Conservation (phyloP, 164 flowering plant genomes). For the Stephania cephalantha region DNA sequence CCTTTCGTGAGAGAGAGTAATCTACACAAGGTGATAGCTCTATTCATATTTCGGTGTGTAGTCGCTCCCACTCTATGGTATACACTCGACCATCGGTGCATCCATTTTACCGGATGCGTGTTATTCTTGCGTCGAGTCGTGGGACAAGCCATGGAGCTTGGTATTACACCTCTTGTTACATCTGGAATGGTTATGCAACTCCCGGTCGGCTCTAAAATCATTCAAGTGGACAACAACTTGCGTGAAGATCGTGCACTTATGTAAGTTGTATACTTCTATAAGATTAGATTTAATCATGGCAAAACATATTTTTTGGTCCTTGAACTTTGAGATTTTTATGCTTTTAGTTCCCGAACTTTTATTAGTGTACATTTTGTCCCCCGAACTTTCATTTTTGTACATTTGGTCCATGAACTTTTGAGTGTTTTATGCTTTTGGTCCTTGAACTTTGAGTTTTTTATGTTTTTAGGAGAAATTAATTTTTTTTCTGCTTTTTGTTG, state of each 20-base stretch:
- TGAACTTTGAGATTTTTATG: no score
- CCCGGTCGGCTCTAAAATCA: conserved; percentile 4
- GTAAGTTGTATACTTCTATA: background rate
- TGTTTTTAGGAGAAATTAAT: no score
- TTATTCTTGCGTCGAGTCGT: conserved; percentile 6
- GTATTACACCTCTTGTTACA: conserved; percentile 6
- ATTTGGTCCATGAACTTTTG: no score
- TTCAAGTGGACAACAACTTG: conserved; percentile 7
- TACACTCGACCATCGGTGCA: conserved; percentile 10
- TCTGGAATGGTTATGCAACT: conserved; percentile 10
- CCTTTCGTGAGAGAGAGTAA: conserved; percentile 9
- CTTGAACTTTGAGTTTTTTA: no score
- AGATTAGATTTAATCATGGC: background rate
- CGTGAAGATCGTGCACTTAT: conserved; percentile 2
- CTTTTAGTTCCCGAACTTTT: no score
- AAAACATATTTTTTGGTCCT: no score
- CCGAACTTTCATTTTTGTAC: no score
- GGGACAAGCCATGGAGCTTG: conserved; percentile 11
- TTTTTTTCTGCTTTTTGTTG: no score
- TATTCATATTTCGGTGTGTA: conserved; percentile 4
- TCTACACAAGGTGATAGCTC: conserved; percentile 5
- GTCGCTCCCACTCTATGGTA: conserved; percentile 7
- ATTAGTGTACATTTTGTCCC: no score
- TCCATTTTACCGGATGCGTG: conserved; percentile 11
- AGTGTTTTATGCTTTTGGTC: no score